Base-by-base conservation (phyloP, 2,329 filamentous ascomycete genomes). In the Pochonia chlamydosporia region DNA sequence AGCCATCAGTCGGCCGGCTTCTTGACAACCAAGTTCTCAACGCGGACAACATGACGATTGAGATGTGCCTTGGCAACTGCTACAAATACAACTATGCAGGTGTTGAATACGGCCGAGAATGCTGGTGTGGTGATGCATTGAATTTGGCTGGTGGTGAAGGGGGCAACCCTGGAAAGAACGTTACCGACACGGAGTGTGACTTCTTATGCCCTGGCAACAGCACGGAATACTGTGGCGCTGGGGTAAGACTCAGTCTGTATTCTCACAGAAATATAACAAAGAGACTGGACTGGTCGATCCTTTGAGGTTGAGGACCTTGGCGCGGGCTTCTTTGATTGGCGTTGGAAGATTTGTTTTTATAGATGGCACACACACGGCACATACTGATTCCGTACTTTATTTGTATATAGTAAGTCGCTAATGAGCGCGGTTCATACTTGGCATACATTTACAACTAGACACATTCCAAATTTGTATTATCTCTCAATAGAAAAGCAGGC, bases 21-120 rank as follows among this genome's bases (percentile, higher is more conserved):
- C 56, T 70, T 3, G 43, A 54, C 2, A 48, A 45, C 0, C 61
- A 67, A 33, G 44, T 64, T 4, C 52, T 62, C 28, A 67, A 63
- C 25, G 56, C 62, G 13, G 53, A 44, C 10, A 50, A 56, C 8
- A 68, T 69, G 65, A 67, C 63, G 0, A 54, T 67, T 11, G 56
- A 63, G 9, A 47, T 49, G 0, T 69, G 67, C 43, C 49, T 67
- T 2, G 55, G 62, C 40, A 56, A 56, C 1, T 70, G 67, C 41
- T 58, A 53, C 31, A 52, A 60, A 18, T 68, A 63, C 46, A 59
- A 57, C 6, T 69, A 59, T 21, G 65, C 61, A 1, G 67, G 66
- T 9, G 58, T 69, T 4, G 64, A 70, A 43, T 68, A 69, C 26
- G 64, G 63, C 6, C 57, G 56, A 2, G 66, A 70, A 20, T 70